Conservation (phyloP, 164 flowering plant genomes). For the Vitis rupestris region DNA sequence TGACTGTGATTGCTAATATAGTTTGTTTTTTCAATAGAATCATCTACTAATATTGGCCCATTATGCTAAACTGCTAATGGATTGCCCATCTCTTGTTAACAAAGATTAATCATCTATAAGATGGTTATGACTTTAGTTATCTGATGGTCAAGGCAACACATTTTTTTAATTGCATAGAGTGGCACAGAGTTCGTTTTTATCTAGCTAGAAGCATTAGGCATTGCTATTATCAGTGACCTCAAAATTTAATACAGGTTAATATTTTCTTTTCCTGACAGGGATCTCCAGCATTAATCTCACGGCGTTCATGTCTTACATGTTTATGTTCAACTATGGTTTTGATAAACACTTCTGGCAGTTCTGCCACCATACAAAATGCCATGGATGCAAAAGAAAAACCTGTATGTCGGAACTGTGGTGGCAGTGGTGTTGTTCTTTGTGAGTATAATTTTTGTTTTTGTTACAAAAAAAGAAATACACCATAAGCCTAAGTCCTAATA, state of each 20-base stretch:
- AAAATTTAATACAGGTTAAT: no score
- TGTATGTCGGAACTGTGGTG: conserved; percentile 85
- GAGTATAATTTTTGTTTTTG: conserved; percentile 30
- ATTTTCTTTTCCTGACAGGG: conserved; percentile 28
- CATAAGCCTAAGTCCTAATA: neutral
- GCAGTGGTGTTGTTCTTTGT: conserved; percentile 92
- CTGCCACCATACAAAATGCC: conserved; percentile 34
- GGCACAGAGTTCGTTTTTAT: no score
- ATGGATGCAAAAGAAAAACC: conserved; percentile 53
- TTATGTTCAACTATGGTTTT: conserved; percentile 54
- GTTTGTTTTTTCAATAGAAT: no score
- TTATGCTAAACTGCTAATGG: no score
- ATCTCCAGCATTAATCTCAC: conserved; percentile 31
- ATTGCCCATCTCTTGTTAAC: neutral
- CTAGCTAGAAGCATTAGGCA: no score
- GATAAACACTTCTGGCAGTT: conserved; percentile 34
- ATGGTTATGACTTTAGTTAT: neutral
- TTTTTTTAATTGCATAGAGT: no score
- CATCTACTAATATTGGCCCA: no score
- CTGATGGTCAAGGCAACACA: neutral
- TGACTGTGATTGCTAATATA: no score
- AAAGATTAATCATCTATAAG: neutral
- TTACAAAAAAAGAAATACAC: no score
- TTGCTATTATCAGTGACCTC: no score
- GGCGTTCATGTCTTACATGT: conserved; percentile 65